phyloP scores from a whole-genome alignment of 257 asterid species.

The Nicotiana noctiflora region DNA sequence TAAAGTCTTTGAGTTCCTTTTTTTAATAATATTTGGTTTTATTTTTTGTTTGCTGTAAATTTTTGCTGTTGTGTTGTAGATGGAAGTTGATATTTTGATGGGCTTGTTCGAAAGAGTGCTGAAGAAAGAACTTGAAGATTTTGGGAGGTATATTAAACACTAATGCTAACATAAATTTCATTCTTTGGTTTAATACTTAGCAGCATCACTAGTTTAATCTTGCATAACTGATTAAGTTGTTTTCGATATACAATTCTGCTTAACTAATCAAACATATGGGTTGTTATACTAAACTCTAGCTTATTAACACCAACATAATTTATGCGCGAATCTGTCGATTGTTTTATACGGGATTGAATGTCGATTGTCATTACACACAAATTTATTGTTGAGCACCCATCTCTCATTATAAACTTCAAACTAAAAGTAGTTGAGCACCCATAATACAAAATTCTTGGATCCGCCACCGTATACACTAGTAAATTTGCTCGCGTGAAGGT shows the following conservation, averaged over 20 bases:
- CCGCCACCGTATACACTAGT: no score
- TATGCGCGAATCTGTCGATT: no score
- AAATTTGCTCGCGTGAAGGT: no score
- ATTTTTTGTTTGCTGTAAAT: not conserved
- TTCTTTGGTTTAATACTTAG: not conserved
- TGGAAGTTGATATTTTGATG: conserved; percentile 32
- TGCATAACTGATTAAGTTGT: not conserved
- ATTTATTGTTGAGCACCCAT: no score
- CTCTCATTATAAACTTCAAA: no score
- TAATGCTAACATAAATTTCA: no score
- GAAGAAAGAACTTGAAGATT: conserved; percentile 11
- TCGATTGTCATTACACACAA: no score
- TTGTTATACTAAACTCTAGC: no score
- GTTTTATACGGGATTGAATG: not conserved
- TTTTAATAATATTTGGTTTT: not conserved
- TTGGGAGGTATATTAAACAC: not conserved
- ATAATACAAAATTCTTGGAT: no score
- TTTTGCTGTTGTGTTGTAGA: not conserved
- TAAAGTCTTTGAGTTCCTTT: conserved; percentile 16
- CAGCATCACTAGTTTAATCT: not conserved
- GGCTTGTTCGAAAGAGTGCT: conserved; percentile 20
- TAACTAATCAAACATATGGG: no score
- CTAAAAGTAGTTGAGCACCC: no score
- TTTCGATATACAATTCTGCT: not conserved
- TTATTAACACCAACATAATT: no score